A percentile compares a stretch with the other conserved stretches of the same genome.
phyloP scores from a whole-genome alignment of 768 basidiomycete species.

The Boletales sp. region DNA sequence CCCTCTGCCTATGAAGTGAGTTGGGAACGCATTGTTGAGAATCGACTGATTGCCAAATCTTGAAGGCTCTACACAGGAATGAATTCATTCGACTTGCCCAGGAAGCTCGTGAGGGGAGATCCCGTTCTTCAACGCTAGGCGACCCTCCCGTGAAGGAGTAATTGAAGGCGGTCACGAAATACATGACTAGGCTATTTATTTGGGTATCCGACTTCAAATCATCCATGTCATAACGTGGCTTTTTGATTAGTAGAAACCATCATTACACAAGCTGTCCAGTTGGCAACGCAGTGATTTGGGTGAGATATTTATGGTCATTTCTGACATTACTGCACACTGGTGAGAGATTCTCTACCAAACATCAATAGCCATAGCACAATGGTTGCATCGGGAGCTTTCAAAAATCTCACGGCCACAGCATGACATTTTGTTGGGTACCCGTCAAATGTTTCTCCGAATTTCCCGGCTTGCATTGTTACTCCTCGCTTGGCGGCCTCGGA shows the following conservation, averaged over 20 bases:
- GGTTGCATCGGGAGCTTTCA: background rate
- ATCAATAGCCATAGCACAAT: background rate
- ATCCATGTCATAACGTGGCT: background rate
- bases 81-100: conserved; percentile 35
- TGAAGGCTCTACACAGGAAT: conserved; percentile 23
- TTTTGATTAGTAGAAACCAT: background rate
- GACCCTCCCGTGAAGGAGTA: conserved; percentile 18
- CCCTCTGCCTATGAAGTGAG: conserved; percentile 38
- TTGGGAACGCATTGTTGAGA: background rate
- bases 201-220: background rate
- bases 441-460: background rate
- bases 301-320: conserved; percentile 2
- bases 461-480: conserved; percentile 11
- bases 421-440: background rate
- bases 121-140: conserved; percentile 14
- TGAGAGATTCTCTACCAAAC: background rate
- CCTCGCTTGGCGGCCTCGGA: background rate
- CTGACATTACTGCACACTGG: background rate
- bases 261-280: background rate
- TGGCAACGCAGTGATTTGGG: background rate
- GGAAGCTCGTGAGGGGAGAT: conserved; percentile 33
- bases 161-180: conserved; percentile 38
- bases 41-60: background rate
- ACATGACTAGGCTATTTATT: conserved; percentile 4
- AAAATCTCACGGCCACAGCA: conserved; percentile 2